Base-by-base conservation (phyloP, 78 protist species). In the Cavenderia fasciculata region DNA sequence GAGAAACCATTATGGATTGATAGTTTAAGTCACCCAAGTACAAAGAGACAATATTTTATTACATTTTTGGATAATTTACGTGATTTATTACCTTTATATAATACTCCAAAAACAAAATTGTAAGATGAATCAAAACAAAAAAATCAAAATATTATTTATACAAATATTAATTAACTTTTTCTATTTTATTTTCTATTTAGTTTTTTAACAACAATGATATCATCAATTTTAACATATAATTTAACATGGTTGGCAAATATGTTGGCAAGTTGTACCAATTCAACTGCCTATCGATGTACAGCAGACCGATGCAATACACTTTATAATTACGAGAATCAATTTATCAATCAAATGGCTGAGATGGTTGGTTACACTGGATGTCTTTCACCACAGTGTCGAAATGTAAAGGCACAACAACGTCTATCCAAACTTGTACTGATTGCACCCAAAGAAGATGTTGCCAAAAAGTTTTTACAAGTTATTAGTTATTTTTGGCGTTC, bases 1-100 rank as follows among this genome's bases (percentile, higher is more conserved):
- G 90, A 82, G 59, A 82, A 82, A 82, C 90, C 90, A 25, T n/a
- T 82, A 33, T 82, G 90, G 90, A 38, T 82, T 16, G 90, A 82
- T 68, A 82, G 71, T 44, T 33, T 82, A 33, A 36, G 52, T 27
- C 27, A 16, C 31, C 90, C 90, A 68, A 82, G 90, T 44, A 82
- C 90, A 7, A 82, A 68, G 56, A 82, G 90, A 59, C 90, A 82
- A 44, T 68, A 68, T 8, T 61, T 29, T 57, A 27, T 27, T 11
- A 62, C 52, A 29, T 57, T 82, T 10, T 68, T 82, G 43, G 78
- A 82, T 0, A 40, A 38, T 18, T 21, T 82, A 31, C 34, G 90
- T 43, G 90, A 82, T 18, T 31, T 82, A 5, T 41, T 82, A 57
- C 90, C 90, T 54, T 54, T 69, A 16, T 56, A 62, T 44, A 82